Percentiles rank a stretch among this genome's conserved stretches.
phyloP scores from a whole-genome alignment of 306 rosid species.

The Glycyrrhiza uralensis region DNA sequence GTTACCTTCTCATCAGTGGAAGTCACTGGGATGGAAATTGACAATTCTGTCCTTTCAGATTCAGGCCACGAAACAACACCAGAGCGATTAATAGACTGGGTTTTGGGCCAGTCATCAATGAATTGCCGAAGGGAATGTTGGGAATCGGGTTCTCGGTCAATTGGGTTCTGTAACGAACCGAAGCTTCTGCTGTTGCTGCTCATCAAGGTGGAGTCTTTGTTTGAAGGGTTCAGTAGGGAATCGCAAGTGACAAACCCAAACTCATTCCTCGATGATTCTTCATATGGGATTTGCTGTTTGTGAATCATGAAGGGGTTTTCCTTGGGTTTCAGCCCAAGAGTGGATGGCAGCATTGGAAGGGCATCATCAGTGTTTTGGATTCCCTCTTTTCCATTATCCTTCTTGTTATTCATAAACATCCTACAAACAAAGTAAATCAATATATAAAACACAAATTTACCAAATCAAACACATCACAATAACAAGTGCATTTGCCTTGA shows the following conservation, averaged over 20 bases:
- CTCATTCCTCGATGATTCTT: slow-evolving; percentile 46
- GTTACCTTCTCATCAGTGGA: slow-evolving; percentile 50
- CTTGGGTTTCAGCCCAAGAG: slow-evolving; percentile 41
- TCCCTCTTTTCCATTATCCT: slow-evolving; percentile 37
- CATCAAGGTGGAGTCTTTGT: slow-evolving; percentile 34
- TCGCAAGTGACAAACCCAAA: slow-evolving; percentile 63
- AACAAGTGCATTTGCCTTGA: background rate
- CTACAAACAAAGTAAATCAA: slow-evolving; percentile 29
- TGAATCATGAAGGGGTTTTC: slow-evolving; percentile 33
- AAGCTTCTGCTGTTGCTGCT: slow-evolving; percentile 28
- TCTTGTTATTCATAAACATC: slow-evolving; percentile 52
- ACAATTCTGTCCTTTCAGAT: slow-evolving; percentile 61
- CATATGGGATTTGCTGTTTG: slow-evolving; percentile 45
- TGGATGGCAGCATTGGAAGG: slow-evolving; percentile 51
- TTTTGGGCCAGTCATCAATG: slow-evolving; percentile 63
- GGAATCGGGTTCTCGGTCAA: slow-evolving; percentile 22
- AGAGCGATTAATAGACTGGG: slow-evolving; percentile 22
- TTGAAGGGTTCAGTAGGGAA: slow-evolving; percentile 63
- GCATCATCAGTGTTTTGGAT: slow-evolving; percentile 30
- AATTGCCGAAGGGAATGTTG: slow-evolving; percentile 65
- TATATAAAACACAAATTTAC: no score
- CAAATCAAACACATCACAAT: background rate
- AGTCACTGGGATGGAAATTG: slow-evolving; percentile 59
- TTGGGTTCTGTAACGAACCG: slow-evolving; percentile 35
- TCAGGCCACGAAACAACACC: slow-evolving; percentile 47